Evolutionary conservation across 2,329 filamentous ascomycete species (phyloP).

Genomic region (Chaetothyriales sp.): DNA sequence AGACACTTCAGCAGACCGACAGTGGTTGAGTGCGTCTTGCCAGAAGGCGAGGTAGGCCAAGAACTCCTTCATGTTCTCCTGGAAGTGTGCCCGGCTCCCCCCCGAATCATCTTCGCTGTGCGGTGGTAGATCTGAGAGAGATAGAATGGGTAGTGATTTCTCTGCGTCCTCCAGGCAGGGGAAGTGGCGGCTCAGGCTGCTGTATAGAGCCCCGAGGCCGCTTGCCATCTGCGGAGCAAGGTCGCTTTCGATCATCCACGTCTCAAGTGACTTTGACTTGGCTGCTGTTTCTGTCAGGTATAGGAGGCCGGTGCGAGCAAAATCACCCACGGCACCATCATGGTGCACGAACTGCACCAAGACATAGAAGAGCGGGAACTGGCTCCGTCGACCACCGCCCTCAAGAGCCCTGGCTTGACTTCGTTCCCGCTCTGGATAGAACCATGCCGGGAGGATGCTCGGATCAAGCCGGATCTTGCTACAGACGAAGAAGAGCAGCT

Average conservation of each 20-base stretch:
- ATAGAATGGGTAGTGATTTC: slow-evolving; percentile 61
- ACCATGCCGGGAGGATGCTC: slow-evolving; percentile 79
- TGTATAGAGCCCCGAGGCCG: slow-evolving; percentile 66
- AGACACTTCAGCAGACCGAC: slow-evolving; percentile 78
- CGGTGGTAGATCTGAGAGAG: slow-evolving; percentile 72
- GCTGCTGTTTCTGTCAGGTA: slow-evolving; percentile 94
- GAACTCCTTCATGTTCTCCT: slow-evolving; percentile 81
- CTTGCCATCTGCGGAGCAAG: slow-evolving; percentile 95
- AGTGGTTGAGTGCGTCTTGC: slow-evolving; percentile 96
- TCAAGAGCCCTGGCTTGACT: slow-evolving; percentile 35
- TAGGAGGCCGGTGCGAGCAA: slow-evolving; percentile 79
- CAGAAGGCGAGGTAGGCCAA: slow-evolving; percentile 90
- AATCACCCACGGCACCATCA: slow-evolving; percentile 86
- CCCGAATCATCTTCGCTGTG: slow-evolving; percentile 59
- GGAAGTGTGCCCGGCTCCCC: slow-evolving; percentile 59
- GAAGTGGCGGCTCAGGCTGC: slow-evolving; percentile 55
- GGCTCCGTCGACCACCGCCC: slow-evolving; percentile 71
- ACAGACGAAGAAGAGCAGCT: slow-evolving; percentile 87
- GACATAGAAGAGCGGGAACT: slow-evolving; percentile 91
- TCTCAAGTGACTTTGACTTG: slow-evolving; percentile 65
- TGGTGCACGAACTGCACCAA: slow-evolving; percentile 94
- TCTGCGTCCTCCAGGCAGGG: slow-evolving; percentile 61
- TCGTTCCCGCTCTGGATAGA: slow-evolving; percentile 44
- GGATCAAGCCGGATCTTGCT: slow-evolving; percentile 90
- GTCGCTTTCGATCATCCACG: slow-evolving; percentile 95